Conservation (phyloP, 305 asterid species). For the Solanum chacoense region DNA sequence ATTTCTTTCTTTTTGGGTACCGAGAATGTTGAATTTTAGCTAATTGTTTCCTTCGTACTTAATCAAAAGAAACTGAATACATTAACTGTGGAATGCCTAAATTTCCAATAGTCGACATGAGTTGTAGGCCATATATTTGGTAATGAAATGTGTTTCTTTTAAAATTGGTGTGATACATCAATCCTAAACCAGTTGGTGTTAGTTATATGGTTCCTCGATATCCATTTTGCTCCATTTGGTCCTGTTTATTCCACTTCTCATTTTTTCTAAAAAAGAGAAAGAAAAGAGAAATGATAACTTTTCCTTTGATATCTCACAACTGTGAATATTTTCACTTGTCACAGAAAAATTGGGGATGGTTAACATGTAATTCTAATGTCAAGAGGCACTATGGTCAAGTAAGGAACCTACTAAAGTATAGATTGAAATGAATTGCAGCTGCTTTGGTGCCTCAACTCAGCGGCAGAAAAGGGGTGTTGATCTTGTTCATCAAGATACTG, state of each 20-base stretch:
- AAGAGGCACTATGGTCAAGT: background rate
- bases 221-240: background rate
- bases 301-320: background rate
- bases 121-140: background rate
- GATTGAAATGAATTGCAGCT: slow-evolving; percentile 48
- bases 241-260: background rate
- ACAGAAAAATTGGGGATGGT: background rate
- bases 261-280: background rate
- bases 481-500: slow-evolving; percentile 13
- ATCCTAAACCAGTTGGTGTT: background rate
- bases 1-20: background rate
- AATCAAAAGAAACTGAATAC: background rate
- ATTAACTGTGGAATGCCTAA: background rate
- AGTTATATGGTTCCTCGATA: background rate
- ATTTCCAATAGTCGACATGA: background rate
- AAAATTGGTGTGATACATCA: background rate
- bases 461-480: slow-evolving; percentile 23
- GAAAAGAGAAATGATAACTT: background rate
- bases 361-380: background rate
- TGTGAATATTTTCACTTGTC: background rate
- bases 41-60: background rate
- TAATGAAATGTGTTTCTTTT: background rate
- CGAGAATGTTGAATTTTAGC: background rate
- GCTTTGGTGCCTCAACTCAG: slow-evolving; percentile 40
- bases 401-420: background rate